Evolutionary conservation across 2,329 filamentous ascomycete species (phyloP).

Genomic region (Verticillium tricorpus): DNA sequence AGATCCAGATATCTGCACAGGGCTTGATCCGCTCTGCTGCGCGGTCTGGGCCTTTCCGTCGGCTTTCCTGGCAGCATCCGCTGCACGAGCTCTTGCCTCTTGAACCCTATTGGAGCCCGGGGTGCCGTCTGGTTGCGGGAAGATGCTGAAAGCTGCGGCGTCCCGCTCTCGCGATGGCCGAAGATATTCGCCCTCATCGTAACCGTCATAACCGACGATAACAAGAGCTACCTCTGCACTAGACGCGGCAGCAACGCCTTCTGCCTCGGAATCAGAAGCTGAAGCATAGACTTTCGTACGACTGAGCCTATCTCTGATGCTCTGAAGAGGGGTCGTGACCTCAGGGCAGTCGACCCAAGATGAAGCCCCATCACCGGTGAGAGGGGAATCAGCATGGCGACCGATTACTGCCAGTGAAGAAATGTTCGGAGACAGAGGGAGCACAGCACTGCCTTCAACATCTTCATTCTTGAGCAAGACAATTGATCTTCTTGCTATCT

Average conservation of each 20-base stretch:
- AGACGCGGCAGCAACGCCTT: neutral
- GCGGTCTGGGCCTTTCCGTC: no score
- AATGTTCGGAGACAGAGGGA: conserved; percentile 2
- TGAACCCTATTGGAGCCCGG: neutral
- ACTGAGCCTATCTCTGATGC: conserved; percentile 3
- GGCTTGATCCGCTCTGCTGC: no score
- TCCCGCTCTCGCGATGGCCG: neutral
- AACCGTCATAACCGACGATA: conserved; percentile 13
- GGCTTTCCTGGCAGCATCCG: no score
- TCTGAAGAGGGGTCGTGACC: conserved; percentile 8
- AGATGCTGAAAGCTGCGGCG: neutral
- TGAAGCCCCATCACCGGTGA: conserved; percentile 15
- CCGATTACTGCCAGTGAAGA: conserved; percentile 13
- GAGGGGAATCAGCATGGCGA: conserved; percentile 9
- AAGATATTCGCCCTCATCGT: conserved; percentile 15
- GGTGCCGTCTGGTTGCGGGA: conserved; percentile 8
- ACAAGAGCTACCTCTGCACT: conserved; percentile 9
- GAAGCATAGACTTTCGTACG: conserved; percentile 4
- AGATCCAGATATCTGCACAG: no score
- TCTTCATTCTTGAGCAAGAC: conserved; percentile 15
- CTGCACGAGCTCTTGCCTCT: neutral
- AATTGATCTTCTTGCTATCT: conserved; percentile 13
- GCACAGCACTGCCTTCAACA: neutral
- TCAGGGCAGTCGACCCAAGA: conserved; percentile 10
- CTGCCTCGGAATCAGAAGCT: neutral